Evolutionary conservation across 176 grass and related monocot species (phyloP).

Genomic region (Alopecurus myosuroides): DNA sequence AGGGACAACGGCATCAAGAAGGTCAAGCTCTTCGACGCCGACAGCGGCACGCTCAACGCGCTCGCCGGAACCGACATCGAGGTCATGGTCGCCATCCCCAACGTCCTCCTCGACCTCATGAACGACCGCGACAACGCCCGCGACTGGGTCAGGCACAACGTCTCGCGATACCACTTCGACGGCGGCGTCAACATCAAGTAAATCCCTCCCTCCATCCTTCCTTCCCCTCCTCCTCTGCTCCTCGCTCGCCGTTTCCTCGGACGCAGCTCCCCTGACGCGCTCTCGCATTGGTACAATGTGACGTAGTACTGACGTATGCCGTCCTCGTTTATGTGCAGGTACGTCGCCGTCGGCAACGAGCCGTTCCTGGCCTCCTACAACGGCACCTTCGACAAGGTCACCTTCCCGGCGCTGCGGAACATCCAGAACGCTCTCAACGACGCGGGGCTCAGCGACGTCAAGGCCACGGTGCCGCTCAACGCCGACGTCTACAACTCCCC

Average conservation of each 20-base stretch:
- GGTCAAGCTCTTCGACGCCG: constrained; percentile 93
- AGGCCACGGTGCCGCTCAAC: constrained; percentile 76
- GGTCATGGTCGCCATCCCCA: constrained; percentile 90
- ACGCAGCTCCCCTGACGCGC: too few species aligned
- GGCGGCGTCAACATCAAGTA: constrained; percentile 74
- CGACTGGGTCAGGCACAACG: constrained; percentile 64
- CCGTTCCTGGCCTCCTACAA: constrained; percentile 73
- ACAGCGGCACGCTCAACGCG: constrained; percentile 52
- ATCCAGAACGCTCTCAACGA: constrained; percentile 80
- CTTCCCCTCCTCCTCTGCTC: not conserved
- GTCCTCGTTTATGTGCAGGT: constrained; percentile 33
- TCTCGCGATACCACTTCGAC: constrained; percentile 65
- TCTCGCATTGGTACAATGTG: not conserved
- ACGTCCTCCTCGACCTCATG: constrained; percentile 57
- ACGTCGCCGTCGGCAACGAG: constrained; percentile 77
- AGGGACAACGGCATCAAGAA: constrained; percentile 73
- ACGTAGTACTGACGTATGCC: not conserved
- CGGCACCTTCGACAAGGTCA: constrained; percentile 66
- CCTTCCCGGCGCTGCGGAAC: constrained; percentile 68
- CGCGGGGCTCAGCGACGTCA: constrained; percentile 68
- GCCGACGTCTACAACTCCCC: constrained; percentile 75
- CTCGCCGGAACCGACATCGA: constrained; percentile 67
- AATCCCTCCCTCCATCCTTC: too few species aligned
- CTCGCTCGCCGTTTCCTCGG: not conserved
- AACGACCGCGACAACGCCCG: constrained; percentile 52